phyloP scores from a whole-genome alignment of 73 alveolate species.

The Tetrahymena elliotti region DNA sequence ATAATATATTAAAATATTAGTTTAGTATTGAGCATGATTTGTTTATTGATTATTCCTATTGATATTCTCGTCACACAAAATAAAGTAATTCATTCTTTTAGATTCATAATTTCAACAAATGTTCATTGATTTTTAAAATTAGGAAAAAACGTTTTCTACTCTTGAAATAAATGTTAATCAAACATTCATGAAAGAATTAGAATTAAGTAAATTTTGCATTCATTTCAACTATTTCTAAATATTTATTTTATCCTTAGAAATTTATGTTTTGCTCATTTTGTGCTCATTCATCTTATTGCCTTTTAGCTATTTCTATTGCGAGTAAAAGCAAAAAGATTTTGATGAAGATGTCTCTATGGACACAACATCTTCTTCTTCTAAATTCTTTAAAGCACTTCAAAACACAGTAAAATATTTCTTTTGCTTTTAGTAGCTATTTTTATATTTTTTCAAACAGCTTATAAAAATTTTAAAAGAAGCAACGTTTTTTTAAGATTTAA shows the following conservation, averaged over 20 bases:
- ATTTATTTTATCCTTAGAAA: background rate
- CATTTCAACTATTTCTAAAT: background rate
- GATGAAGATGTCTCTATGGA: background rate
- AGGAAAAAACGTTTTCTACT: background rate
- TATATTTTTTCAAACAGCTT: background rate
- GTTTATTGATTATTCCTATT: conserved; percentile 62
- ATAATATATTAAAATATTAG: conserved; percentile 1
- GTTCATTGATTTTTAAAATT: background rate
- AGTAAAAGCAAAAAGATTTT: background rate
- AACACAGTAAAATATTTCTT: background rate
- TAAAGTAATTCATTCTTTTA: background rate
- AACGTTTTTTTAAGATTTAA: background rate
- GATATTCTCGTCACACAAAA: conserved; percentile 50
- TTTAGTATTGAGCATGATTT: conserved; percentile 45
- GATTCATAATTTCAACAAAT: background rate
- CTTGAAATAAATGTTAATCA: background rate
- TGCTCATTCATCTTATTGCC: background rate
- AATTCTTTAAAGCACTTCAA: background rate
- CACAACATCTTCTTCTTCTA: background rate
- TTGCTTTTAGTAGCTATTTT: no score
- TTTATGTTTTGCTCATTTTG: background rate
- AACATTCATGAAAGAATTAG: background rate
- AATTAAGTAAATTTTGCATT: background rate
- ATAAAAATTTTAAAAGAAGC: background rate
- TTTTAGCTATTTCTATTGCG: background rate